Evolutionary conservation across 2,329 filamentous ascomycete species (phyloP).

Genomic region (Scytalidium sp.): DNA sequence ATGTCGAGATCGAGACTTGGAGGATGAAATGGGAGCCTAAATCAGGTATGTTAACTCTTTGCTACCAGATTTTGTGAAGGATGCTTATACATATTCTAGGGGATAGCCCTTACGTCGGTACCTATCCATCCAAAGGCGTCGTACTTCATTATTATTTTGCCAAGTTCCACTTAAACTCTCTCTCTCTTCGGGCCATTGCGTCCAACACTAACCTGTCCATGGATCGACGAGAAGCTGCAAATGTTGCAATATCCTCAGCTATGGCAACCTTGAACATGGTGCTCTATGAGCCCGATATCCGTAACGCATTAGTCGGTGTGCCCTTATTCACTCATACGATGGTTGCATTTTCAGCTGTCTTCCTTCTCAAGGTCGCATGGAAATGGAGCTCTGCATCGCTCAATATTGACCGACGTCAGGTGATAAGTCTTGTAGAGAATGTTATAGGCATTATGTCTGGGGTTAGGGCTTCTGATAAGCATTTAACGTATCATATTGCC

Average conservation of each 20-base stretch:
- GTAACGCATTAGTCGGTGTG: constrained; percentile 28
- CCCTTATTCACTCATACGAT: constrained; percentile 35
- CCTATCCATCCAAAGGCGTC: constrained; percentile 24
- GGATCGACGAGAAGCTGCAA: constrained; percentile 15
- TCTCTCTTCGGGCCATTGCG: constrained; percentile 12
- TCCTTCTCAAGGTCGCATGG: constrained; percentile 33
- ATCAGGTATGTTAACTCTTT: constrained; percentile 21
- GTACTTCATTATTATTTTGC: constrained; percentile 29
- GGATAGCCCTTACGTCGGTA: constrained; percentile 15
- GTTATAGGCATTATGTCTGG: constrained; percentile 30
- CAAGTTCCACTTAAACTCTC: constrained; percentile 33
- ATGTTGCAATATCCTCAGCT: constrained; percentile 18
- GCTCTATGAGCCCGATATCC: constrained; percentile 30
- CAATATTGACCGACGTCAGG: constrained; percentile 30
- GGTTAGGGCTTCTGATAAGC: constrained; percentile 30
- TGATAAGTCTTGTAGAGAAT: constrained; percentile 27
- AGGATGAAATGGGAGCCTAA: constrained; percentile 33
- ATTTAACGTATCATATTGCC: constrained; percentile 35
- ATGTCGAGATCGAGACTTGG: constrained; percentile 33
- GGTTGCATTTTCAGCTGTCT: constrained; percentile 33
- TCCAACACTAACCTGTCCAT: constrained; percentile 9
- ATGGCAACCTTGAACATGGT: constrained; percentile 28
- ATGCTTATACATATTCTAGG: neutral
- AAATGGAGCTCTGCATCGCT: constrained; percentile 32
- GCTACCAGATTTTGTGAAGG: neutral